Evolutionary conservation across 495 filamentous ascomycete species (phyloP), one percentile per base, ranked within the genome.

Genomic region (Entonaema liquescens): DNA sequence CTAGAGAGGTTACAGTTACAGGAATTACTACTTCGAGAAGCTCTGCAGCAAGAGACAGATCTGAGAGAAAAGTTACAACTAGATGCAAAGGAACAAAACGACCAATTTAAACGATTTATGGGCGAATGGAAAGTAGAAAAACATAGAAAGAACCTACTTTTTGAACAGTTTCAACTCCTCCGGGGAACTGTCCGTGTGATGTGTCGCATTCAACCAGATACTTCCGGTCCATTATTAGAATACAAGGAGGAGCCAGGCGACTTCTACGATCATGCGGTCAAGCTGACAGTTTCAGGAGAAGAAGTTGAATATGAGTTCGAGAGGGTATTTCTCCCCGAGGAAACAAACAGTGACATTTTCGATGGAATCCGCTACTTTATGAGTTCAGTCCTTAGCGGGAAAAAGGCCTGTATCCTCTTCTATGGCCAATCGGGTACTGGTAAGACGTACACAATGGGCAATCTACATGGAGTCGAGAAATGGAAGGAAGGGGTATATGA

Each of bases 111-210:
- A 23, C 3, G 35, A 1, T 42, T 64, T 21, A 63, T 23, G 12
- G 33, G 92, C 61, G 97, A 95, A 72, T 80, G 98, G 21, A 89
- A 93, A 40, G 88, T 85, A 53, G 95, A 98, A 78, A 95, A 98
- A 78, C 92, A 90, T 0, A 82, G 96, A 23, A 87, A 94, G 33
- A 87, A 93, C 19, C 91, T 93, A 68, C 86, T 99, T 13, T 95
- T 97, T 82, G 95, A 97, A 77, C 92, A 97, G 76, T 92, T 97
- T 36, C 93, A 98, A 76, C 93, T 95, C 68, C 86, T 97, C 19
- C 95, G 95, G 77, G 95, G 95, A 59, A 97, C 97, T 70, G 97
- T 99, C 70, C 91, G 95, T 4, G 95, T 98, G 25, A 97, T 98
- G 84, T 98, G 94, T 77, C 89, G 95, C 72, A 94, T 98, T 23